Percentiles rank a stretch among this genome's conserved stretches.
Evolutionary conservation across 768 basidiomycete genomes (phyloP).

Genomic region (Hortiboletus campestris): DNA sequence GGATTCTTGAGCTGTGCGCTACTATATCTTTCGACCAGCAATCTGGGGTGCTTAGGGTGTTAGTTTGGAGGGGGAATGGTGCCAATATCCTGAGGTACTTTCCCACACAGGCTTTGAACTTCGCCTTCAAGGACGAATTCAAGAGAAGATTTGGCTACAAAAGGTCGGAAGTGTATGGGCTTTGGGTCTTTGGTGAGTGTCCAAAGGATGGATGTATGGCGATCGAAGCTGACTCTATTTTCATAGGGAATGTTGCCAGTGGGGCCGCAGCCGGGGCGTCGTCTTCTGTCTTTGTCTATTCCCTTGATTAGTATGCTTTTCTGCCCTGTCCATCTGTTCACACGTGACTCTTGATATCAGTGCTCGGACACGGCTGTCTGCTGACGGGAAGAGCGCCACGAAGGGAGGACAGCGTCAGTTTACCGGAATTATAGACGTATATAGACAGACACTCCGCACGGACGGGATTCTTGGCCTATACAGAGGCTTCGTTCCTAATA

Average conservation of each 20-base stretch:
- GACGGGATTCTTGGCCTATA: conserved; percentile 43
- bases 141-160: conserved; percentile 39
- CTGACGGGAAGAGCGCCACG: conserved; percentile 36
- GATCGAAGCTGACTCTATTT: neutral
- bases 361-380: conserved; percentile 42
- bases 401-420: conserved; percentile 43
- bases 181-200: conserved; percentile 36
- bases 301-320: conserved; percentile 40
- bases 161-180: conserved; percentile 35
- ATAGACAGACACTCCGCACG: conserved; percentile 40
- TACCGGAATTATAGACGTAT: conserved; percentile 41
- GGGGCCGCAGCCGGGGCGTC: conserved; percentile 45
- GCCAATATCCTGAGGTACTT: conserved; percentile 46
- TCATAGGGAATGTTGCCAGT: conserved; percentile 39
- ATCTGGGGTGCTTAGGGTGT: conserved; percentile 3
- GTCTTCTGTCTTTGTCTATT: conserved; percentile 43
- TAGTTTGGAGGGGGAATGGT: conserved; percentile 46
- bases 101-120: conserved; percentile 46
- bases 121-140: conserved; percentile 47
- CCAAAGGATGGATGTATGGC: neutral
- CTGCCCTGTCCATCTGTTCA: neutral
- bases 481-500: conserved; percentile 41
- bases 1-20: conserved; percentile 37
- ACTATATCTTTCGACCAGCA: neutral
- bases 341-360: conserved; percentile 14